Evolutionary conservation across 1,139 yeast species (phyloP), one percentile per base, ranked within the genome.

Genomic region (Groenewaldozyma auringiensis): DNA sequence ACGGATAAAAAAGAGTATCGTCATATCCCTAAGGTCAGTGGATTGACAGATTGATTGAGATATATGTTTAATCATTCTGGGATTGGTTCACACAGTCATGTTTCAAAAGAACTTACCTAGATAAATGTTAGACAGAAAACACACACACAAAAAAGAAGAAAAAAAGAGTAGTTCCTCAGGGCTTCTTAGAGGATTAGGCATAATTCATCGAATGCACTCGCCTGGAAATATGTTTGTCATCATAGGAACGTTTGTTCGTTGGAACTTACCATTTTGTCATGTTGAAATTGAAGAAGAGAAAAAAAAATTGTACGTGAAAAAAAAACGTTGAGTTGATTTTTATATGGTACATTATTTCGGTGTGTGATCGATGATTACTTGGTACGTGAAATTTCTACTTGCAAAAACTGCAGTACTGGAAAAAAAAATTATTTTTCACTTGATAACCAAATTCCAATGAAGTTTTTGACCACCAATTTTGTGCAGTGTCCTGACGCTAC

Each of bases 391-490:
- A n/a, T n/a, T n/a, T n/a, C n/a, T n/a, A n/a, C n/a, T n/a, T n/a
- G n/a, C n/a, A n/a, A n/a, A n/a, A n/a, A n/a, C n/a, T n/a, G n/a
- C n/a, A n/a, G n/a, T n/a, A n/a, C n/a, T n/a, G n/a, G n/a, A n/a
- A n/a, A n/a, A n/a, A n/a, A n/a, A n/a, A n/a, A n/a, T n/a, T n/a
- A n/a, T n/a, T n/a, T n/a, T n/a, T n/a, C n/a, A n/a, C n/a, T n/a
- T n/a, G n/a, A n/a, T n/a, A n/a, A n/a, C n/a, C n/a, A n/a, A n/a
- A n/a, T n/a, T n/a, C n/a, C n/a, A 25, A 89, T 92, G 98, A 92
- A 92, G 70, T 81, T 92, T 59, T 71, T 92, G 38, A 89, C 98
- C 29, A 86, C 97, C 37, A 92, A 94, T 65, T 94, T 92, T 65
- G 94, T 92, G 51, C 88, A 84, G 64, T 92, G 99, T 66, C 92